phyloP scores from a whole-genome alignment of 768 basidiomycete species.

The Mycena floridula region DNA sequence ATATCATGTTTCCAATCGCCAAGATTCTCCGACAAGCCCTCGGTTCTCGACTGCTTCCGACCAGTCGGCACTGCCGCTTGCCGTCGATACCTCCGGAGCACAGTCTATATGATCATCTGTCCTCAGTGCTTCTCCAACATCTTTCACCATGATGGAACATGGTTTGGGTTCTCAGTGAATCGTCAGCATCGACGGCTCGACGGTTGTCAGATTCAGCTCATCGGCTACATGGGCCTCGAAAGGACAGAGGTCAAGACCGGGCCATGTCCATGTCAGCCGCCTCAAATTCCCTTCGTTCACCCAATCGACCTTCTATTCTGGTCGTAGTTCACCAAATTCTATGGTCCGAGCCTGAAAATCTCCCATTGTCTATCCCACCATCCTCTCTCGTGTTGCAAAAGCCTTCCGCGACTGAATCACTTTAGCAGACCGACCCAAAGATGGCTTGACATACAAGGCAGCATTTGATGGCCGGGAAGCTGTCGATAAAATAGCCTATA shows the following conservation, averaged over 20 bases:
- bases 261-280: conserved; percentile 72
- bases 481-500: conserved; percentile 94
- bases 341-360: conserved; percentile 40
- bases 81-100: conserved; percentile 49
- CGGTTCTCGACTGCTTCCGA: conserved; percentile 33
- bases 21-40: conserved; percentile 16
- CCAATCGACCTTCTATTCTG: conserved; percentile 17
- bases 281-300: conserved; percentile 41
- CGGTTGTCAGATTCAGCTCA: conserved; percentile 69
- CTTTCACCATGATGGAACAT: conserved; percentile 29
- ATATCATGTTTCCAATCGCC: conserved; percentile 17
- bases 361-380: conserved; percentile 89
- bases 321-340: conserved; percentile 24
- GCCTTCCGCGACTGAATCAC: conserved; percentile 83
- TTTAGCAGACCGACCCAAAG: conserved; percentile 79
- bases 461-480: conserved; percentile 97
- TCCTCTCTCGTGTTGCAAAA: conserved; percentile 90
- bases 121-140: conserved; percentile 36
- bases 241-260: conserved; percentile 66
- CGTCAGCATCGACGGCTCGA: conserved; percentile 34
- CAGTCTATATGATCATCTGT: conserved; percentile 37
- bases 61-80: conserved; percentile 32
- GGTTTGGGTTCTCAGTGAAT: conserved; percentile 15
- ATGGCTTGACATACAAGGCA: conserved; percentile 93
- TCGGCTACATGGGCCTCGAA: conserved; percentile 37